Conservation (phyloP, 2,329 filamentous ascomycete species). For the Rutstroemia sp. region DNA sequence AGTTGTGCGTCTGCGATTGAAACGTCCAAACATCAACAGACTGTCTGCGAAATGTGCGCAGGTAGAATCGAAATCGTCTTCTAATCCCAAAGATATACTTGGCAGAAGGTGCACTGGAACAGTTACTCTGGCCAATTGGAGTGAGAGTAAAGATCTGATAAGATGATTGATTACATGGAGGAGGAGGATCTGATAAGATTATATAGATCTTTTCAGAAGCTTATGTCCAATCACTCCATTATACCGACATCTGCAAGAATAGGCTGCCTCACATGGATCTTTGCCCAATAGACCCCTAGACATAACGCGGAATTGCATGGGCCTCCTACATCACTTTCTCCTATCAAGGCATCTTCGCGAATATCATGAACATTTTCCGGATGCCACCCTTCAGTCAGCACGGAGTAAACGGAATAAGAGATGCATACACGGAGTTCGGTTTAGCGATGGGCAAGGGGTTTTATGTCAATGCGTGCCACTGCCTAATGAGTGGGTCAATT, state of each 20-base stretch:
- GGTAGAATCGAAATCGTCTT: background rate
- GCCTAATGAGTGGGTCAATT: background rate
- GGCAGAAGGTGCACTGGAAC: background rate
- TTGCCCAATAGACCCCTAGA: too few species aligned
- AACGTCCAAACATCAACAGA: background rate
- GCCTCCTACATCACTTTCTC: background rate
- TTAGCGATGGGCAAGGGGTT: background rate
- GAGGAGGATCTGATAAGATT: slow-evolving; percentile 1
- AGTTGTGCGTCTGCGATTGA: background rate
- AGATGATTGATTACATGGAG: background rate
- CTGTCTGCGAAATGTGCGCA: background rate
- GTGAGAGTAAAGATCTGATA: background rate
- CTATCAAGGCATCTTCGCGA: background rate
- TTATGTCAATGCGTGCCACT: background rate
- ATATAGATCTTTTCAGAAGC: background rate
- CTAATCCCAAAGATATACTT: background rate
- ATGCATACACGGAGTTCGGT: background rate
- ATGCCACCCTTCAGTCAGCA: too few species aligned
- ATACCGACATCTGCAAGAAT: background rate
- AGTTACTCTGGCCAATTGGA: background rate
- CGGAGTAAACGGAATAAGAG: background rate
- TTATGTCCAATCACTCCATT: background rate
- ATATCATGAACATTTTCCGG: background rate
- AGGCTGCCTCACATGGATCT: background rate
- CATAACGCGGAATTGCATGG: too few species aligned